A percentile compares a stretch with the other conserved stretches of the same genome.
Conservation (phyloP, 495 filamentous ascomycete species). For the Penicillium simplicissimum region DNA sequence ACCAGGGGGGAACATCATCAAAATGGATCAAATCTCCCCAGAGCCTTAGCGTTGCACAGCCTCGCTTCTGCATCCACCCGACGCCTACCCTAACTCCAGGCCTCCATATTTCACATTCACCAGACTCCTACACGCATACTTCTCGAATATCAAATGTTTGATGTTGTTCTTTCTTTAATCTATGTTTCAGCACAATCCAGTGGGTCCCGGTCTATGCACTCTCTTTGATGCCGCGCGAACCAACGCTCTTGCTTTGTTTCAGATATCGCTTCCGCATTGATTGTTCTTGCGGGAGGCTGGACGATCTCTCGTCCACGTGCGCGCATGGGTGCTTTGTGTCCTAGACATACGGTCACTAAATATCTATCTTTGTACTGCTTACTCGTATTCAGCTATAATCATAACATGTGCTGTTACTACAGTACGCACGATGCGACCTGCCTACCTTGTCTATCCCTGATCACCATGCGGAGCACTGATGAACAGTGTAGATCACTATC, state of each 20-base stretch:
- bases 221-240: background rate
- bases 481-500: slow-evolving; percentile 2
- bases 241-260: background rate
- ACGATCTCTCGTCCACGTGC: slow-evolving; percentile 2
- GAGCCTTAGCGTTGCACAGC: slow-evolving; percentile 14
- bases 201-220: background rate
- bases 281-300: background rate
- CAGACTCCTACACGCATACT: too few relatives aligned
- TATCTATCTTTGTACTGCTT: background rate
- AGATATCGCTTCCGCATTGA: background rate
- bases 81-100: background rate
- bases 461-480: slow-evolving; percentile 5
- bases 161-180: background rate
- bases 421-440: background rate
- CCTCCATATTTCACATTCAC: background rate
- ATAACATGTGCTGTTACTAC: background rate
- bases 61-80: background rate
- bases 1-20: background rate
- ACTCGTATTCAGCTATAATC: background rate
- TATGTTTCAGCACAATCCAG: background rate
- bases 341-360: background rate
- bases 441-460: background rate
- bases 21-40: slow-evolving; percentile 5
- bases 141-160: background rate
- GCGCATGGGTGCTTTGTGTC: background rate